Evolutionary conservation across 164 flowering plant genomes (phyloP), one percentile per base, ranked within the genome.

Genomic region (Paratinospora sagittata): DNA sequence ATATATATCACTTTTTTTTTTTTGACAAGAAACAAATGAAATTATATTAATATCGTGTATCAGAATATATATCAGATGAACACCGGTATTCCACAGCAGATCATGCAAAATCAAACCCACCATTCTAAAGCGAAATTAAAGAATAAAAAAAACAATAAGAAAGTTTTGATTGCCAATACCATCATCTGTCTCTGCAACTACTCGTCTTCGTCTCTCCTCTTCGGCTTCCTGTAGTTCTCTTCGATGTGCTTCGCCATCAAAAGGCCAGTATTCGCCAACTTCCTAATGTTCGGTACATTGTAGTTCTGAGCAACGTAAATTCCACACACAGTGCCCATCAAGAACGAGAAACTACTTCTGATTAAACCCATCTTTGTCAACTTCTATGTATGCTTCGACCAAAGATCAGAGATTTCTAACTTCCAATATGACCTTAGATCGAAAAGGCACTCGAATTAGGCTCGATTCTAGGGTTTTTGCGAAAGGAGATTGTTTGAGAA

Each of bases 231-330:
- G 64, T 87, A 87, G 27, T 12, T 79, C 66, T 87, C 86, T 45
- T 90, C 97, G 61, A 85, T 65, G 77, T 84, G 88, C 71, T 88
- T 86, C 67, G 84, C 86, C 21, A 83, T 78, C 34, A 81, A 19
- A 27, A 86, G 62, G 11, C 86, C 92, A 1, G 86, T 85, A 73
- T 79, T 73, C 57, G 78, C 63, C 62, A 89, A 83, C 76, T 81
- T 86, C 80, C 68, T 78, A 65, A 91, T 66, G 79, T 91, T 85
- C 30, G 97, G 92, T 10, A 91, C 90, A 75, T 85, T 81, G 85
- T 91, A 89, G 78, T 88, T 91, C 79, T 86, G 97, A 26, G 97
- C 97, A 1, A 87, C 27, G 81, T 88, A 91, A 39, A 89, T 67
- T 12, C 97, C 93, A 23, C 68, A 73, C 27, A 52, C 79, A 6